phyloP scores from a whole-genome alignment of 495 filamentous ascomycete genomes.

The Podospora sp. region DNA sequence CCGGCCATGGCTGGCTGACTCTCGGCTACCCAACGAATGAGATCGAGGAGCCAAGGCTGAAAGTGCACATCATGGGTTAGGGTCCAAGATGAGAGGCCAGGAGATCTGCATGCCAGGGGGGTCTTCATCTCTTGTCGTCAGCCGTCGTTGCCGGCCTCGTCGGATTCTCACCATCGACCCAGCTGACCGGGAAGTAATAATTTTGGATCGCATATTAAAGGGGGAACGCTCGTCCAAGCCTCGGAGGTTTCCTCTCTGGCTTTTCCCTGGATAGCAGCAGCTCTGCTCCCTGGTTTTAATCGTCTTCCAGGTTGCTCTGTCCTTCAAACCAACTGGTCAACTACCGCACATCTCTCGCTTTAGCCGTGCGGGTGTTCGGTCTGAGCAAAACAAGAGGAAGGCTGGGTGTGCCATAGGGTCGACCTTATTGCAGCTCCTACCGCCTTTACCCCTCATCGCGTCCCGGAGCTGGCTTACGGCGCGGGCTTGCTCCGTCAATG shows the following conservation, averaged over 20 bases:
- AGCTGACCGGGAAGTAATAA: background rate
- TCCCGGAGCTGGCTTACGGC: conserved; percentile 2
- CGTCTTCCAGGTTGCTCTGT: background rate
- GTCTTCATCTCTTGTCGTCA: conserved; percentile 8
- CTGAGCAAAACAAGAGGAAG: background rate
- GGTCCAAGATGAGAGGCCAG: conserved; percentile 9
- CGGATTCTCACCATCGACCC: conserved; percentile 1
- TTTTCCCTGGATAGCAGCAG: conserved; percentile 7
- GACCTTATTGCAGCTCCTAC: conserved; percentile 18
- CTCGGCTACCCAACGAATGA: conserved; percentile 17
- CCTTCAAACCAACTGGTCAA: background rate
- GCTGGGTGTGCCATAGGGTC: conserved; percentile 18
- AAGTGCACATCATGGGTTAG: conserved; percentile 8
- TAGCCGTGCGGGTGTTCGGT: conserved; percentile 26
- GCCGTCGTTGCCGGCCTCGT: background rate
- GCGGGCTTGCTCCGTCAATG: conserved; percentile 6
- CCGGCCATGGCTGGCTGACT: conserved; percentile 17
- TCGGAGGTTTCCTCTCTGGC: background rate
- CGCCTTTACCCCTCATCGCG: conserved; percentile 21
- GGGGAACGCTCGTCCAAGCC: background rate
- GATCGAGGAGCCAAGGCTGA: conserved; percentile 1
- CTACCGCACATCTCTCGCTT: conserved; percentile 6
- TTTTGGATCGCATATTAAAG: background rate
- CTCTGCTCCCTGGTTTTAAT: conserved; percentile 11
- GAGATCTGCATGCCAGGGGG: conserved; percentile 15